These are phyloP conservation scores for Trypanosoma mega DNA, from an alignment of 208 protist genomes.

Conservation along the genomic window DNA sequence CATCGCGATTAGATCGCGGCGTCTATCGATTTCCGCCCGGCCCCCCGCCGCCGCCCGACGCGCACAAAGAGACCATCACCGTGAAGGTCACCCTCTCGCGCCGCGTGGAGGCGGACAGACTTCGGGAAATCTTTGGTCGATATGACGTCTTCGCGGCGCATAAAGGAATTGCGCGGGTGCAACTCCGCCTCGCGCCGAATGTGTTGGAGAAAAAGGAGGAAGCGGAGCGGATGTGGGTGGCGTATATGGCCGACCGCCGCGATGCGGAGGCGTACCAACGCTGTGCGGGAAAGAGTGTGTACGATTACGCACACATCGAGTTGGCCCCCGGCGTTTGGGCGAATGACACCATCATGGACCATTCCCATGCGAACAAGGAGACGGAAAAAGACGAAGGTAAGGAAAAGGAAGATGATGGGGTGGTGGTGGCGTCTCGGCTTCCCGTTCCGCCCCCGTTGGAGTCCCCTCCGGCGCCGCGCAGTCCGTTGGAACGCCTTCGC, in stretches of 20 bases:
- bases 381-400: background rate
- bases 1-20: slow-evolving; percentile 58
- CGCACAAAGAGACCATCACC: slow-evolving; percentile 49
- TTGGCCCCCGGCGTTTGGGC: slow-evolving; percentile 73
- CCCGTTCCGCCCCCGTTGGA: slow-evolving; percentile 64
- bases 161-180: slow-evolving; percentile 77
- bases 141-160: slow-evolving; percentile 82
- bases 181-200: slow-evolving; percentile 56
- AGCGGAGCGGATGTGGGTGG: slow-evolving; percentile 79
- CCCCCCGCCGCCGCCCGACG: slow-evolving; percentile 70
- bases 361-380: background rate
- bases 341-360: slow-evolving; percentile 16
- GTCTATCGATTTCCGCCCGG: slow-evolving; percentile 86
- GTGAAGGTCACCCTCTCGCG: slow-evolving; percentile 69
- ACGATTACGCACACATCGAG: slow-evolving; percentile 75
- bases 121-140: slow-evolving; percentile 77
- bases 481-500: slow-evolving; percentile 76
- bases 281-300: slow-evolving; percentile 54
- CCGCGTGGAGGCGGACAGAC: slow-evolving; percentile 59
- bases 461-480: slow-evolving; percentile 43
- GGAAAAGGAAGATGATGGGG: slow-evolving; percentile 11
- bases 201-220: slow-evolving; percentile 69
- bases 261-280: slow-evolving; percentile 81
- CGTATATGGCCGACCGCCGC: slow-evolving; percentile 66
- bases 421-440: slow-evolving; percentile 52